phyloP scores from a whole-genome alignment of 169 alveolate genomes.

The Fabrea salina region DNA sequence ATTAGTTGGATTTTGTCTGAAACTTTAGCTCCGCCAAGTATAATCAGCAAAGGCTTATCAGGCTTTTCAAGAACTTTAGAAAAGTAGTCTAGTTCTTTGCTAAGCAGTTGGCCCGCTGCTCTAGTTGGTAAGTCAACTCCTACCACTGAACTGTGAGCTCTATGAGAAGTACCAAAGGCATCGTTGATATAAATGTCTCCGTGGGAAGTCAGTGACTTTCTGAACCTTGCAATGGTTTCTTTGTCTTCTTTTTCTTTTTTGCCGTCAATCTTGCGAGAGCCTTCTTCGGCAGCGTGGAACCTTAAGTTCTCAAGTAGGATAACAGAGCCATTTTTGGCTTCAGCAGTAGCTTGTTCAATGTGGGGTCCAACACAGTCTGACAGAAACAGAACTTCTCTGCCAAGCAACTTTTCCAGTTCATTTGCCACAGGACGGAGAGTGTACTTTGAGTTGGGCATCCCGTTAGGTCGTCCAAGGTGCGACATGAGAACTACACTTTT shows the following conservation, averaged over 20 bases:
- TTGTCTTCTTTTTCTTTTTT: constrained; percentile 84
- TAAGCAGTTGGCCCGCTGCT: constrained; percentile 95
- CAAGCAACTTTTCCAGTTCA: constrained; percentile 81
- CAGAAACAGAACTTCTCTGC: constrained; percentile 86
- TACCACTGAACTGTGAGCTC: constrained; percentile 97
- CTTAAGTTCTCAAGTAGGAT: constrained; percentile 94
- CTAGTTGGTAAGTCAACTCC: constrained; percentile 88
- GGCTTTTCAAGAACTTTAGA: constrained; percentile 94
- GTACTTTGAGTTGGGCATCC: constrained; percentile 84
- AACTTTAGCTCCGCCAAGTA: constrained; percentile 98
- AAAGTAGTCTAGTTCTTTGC: constrained; percentile 95
- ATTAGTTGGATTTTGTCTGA: constrained; percentile 96
- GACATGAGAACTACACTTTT: constrained; percentile 90
- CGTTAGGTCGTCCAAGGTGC: constrained; percentile 98
- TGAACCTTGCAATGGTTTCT: constrained; percentile 85
- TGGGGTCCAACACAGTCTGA: constrained; percentile 94
- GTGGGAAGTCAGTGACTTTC: constrained; percentile 87
- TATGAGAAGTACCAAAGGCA: constrained; percentile 98
- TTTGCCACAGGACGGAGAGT: constrained; percentile 92
- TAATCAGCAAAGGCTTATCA: constrained; percentile 92
- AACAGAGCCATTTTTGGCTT: constrained; percentile 87
- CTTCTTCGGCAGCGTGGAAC: constrained; percentile 97
- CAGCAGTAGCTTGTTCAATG: constrained; percentile 83
- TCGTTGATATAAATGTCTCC: constrained; percentile 97
- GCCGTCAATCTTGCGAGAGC: constrained; percentile 91